Conservation (phyloP, 345 rosid species). For the Populus alba region DNA sequence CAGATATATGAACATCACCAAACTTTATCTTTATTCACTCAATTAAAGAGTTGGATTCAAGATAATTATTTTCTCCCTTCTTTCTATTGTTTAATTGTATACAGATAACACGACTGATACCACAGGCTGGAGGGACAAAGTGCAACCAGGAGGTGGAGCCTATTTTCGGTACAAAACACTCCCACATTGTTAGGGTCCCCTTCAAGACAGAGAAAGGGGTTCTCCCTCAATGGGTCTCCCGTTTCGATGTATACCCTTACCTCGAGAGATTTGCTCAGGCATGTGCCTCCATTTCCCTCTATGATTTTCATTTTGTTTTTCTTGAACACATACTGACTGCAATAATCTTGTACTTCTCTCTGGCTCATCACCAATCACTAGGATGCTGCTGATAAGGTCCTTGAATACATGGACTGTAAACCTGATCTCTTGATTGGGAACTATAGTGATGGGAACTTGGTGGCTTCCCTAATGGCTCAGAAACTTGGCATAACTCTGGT, state of each 20-base stretch:
- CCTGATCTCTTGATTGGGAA: conserved; percentile 94
- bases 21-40: neutral
- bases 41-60: neutral
- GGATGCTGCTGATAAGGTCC: conserved; percentile 67
- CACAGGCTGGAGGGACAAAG: conserved; percentile 71
- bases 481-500: conserved; percentile 83
- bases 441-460: conserved; percentile 90
- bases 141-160: conserved; percentile 81
- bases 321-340: neutral
- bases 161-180: conserved; percentile 55
- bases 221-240: conserved; percentile 82
- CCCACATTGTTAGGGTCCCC: conserved; percentile 76
- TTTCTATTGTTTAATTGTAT: conserved; percentile 9
- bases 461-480: conserved; percentile 75
- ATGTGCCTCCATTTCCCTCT: conserved; percentile 3
- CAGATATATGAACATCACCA: neutral
- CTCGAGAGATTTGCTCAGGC: conserved; percentile 76
- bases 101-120: conserved; percentile 78
- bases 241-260: conserved; percentile 90
- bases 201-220: conserved; percentile 65
- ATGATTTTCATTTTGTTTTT: neutral
- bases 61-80: neutral
- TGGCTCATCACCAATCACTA: conserved; percentile 3
- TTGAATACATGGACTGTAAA: conserved; percentile 58
- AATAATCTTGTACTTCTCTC: neutral